A percentile compares a stretch with the other conserved stretches of the same genome.
These are phyloP conservation scores for Metschnikowia matae DNA, from an alignment of 805 yeast genomes.

Conservation along the genomic window DNA sequence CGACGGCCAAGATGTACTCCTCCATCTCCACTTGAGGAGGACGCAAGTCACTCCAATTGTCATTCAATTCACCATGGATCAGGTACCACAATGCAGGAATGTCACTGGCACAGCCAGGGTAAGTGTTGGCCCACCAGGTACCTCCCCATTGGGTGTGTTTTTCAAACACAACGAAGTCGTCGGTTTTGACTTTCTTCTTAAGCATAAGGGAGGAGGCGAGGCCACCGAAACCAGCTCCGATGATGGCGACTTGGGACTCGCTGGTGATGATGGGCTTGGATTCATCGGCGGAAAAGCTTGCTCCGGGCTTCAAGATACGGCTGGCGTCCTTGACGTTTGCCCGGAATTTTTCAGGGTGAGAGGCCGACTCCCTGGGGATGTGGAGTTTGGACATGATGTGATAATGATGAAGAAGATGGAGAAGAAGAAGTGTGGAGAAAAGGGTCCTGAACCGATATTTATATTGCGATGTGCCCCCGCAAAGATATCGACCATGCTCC, in stretches of 20 bases:
- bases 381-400: constrained; percentile 24
- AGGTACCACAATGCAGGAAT: constrained; percentile 43
- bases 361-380: constrained; percentile 29
- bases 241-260: constrained; percentile 29
- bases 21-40: constrained; percentile 43
- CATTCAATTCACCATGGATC: constrained; percentile 29
- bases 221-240: constrained; percentile 43
- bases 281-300: constrained; percentile 15
- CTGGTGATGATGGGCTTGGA: constrained; percentile 19
- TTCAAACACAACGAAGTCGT: constrained; percentile 35
- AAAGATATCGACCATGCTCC: neutral
- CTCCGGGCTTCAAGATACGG: constrained; percentile 23
- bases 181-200: constrained; percentile 23
- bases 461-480: neutral
- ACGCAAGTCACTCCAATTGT: constrained; percentile 34
- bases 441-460: neutral
- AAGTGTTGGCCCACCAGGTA: constrained; percentile 44
- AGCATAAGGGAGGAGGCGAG: constrained; percentile 29
- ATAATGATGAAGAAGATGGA: neutral
- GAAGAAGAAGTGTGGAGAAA: neutral
- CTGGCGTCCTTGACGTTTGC: constrained; percentile 26
- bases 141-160: constrained; percentile 40
- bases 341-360: constrained; percentile 29
- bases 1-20: constrained; percentile 35
- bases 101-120: constrained; percentile 44